Percentiles rank a stretch among this genome's conserved stretches.
phyloP scores from a whole-genome alignment of 257 asterid species.

The Ophiorrhiza pumila region DNA sequence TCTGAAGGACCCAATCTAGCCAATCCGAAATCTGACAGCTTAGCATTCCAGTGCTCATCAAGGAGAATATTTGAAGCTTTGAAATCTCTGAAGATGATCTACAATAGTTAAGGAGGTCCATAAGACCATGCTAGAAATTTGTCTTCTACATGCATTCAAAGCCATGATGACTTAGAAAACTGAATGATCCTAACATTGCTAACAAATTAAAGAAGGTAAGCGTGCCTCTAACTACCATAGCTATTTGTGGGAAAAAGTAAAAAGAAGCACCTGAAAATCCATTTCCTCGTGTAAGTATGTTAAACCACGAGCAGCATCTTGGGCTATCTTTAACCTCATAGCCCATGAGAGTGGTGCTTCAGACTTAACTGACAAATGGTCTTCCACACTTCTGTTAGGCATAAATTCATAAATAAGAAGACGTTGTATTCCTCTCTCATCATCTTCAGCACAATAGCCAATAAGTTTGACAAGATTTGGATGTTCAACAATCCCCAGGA shows the following conservation, averaged over 20 bases:
- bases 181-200: background rate
- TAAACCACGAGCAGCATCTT: slow-evolving; percentile 88
- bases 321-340: slow-evolving; percentile 82
- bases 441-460: slow-evolving; percentile 98
- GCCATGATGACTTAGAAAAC: background rate
- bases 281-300: slow-evolving; percentile 88
- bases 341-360: slow-evolving; percentile 75
- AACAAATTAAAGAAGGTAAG: background rate
- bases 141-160: background rate
- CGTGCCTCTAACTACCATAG: background rate
- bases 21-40: slow-evolving; percentile 51
- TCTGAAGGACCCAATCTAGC: slow-evolving; percentile 54
- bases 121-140: background rate
- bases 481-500: slow-evolving; percentile 90
- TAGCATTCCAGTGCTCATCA: slow-evolving; percentile 47
- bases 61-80: slow-evolving; percentile 49
- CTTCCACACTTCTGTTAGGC: slow-evolving; percentile 90
- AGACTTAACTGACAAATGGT: slow-evolving; percentile 63
- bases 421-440: slow-evolving; percentile 95
- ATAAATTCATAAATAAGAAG: slow-evolving; percentile 84
- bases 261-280: slow-evolving; percentile 80
- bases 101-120: slow-evolving; percentile 7
- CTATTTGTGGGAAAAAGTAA: background rate
- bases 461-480: slow-evolving; percentile 84
- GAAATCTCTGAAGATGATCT: slow-evolving; percentile 50